Evolutionary conservation across 306 rosid genomes (phyloP).

Genomic region (Lupinus albus): DNA sequence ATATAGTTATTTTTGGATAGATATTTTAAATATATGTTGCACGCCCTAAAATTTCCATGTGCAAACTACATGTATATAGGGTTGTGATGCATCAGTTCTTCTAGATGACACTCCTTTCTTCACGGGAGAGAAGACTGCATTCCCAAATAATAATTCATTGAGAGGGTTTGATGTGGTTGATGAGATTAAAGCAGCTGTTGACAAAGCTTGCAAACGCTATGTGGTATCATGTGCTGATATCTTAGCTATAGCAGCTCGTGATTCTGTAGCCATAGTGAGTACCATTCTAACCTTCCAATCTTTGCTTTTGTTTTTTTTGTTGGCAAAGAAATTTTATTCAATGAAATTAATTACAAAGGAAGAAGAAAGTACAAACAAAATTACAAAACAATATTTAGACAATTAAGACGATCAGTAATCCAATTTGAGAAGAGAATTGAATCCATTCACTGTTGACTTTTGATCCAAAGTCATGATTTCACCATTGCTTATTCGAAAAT

Average conservation of each 20-base stretch:
- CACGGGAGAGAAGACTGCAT: conserved; percentile 45
- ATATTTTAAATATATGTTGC: too few relatives aligned
- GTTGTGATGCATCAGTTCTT: conserved; percentile 52
- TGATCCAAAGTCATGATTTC: too few relatives aligned
- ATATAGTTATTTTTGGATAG: too few relatives aligned
- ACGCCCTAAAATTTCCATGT: not conserved
- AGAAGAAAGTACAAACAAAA: too few relatives aligned
- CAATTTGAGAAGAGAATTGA: too few relatives aligned
- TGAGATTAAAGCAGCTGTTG: conserved; percentile 45
- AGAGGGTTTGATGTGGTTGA: conserved; percentile 50
- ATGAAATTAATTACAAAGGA: too few relatives aligned
- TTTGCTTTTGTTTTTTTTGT: too few relatives aligned
- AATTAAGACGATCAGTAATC: too few relatives aligned
- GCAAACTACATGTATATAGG: conserved; percentile 29
- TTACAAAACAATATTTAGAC: too few relatives aligned
- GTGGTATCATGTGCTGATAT: conserved; percentile 56
- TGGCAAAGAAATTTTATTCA: too few relatives aligned
- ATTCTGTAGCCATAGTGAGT: conserved; percentile 50
- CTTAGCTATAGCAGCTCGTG: conserved; percentile 53
- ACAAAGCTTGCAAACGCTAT: conserved; percentile 34
- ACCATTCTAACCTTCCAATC: not conserved
- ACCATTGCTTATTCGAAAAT: too few relatives aligned
- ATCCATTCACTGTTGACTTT: too few relatives aligned
- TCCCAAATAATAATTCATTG: conserved; percentile 44
- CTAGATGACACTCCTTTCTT: conserved; percentile 41